phyloP scores from a whole-genome alignment of 2,329 filamentous ascomycete genomes.

The Pezicula rhizophila region DNA sequence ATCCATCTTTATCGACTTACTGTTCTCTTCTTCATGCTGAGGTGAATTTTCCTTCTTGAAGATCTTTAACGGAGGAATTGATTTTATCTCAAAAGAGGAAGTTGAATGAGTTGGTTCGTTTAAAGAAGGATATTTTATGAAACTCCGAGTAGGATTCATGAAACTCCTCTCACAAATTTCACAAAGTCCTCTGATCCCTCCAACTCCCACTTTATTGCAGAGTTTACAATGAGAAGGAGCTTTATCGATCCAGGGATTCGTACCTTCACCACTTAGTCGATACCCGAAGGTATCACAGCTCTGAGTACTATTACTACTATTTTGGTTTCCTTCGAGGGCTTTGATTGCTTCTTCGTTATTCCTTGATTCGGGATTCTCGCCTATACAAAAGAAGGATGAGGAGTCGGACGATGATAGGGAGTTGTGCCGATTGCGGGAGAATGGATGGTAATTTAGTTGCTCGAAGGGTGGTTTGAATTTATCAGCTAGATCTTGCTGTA shows the following conservation, averaged over 20 bases:
- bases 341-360: background rate
- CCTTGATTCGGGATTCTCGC: background rate
- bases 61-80: slow-evolving; percentile 9
- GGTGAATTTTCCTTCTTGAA: no score
- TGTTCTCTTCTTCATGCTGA: no score
- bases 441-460: slow-evolving; percentile 4
- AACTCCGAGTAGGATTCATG: background rate
- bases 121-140: background rate
- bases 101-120: background rate
- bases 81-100: slow-evolving; percentile 5
- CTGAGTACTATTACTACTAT: background rate
- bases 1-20: no score
- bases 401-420: background rate
- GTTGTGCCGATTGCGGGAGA: background rate
- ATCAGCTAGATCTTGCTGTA: slow-evolving; percentile 1
- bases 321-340: background rate
- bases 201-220: background rate
- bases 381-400: slow-evolving; percentile 13
- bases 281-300: background rate
- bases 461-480: slow-evolving; percentile 10
- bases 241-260: slow-evolving; percentile 1
- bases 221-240: slow-evolving; percentile 4
- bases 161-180: slow-evolving; percentile 9
- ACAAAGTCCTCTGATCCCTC: slow-evolving; percentile 4
- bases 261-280: slow-evolving; percentile 3